A percentile compares a stretch with the other conserved stretches of the same genome.
phyloP scores from a whole-genome alignment of 192 early-diverging fungal species.

The Coemansia interrupta region DNA sequence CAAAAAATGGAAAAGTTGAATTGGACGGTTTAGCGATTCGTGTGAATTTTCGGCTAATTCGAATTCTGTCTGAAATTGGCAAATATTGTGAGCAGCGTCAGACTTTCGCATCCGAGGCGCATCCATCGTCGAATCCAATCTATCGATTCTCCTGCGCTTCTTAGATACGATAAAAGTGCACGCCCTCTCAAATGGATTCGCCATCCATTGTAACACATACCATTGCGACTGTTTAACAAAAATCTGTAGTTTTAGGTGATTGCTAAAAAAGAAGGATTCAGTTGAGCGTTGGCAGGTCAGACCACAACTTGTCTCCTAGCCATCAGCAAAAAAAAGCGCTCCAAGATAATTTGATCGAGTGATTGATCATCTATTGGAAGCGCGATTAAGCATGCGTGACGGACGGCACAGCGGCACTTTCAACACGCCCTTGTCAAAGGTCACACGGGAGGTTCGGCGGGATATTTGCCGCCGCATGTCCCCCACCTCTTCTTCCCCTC shows the following conservation, averaged over 20 bases:
- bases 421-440: no score
- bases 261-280: neutral
- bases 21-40: neutral
- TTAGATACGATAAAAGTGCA: neutral
- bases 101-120: neutral
- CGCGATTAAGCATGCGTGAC: no score
- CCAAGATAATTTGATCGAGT: no score
- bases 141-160: no score
- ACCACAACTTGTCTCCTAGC: no score
- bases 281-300: no score
- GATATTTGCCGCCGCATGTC: neutral
- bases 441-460: no score
- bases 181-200: neutral
- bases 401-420: no score
- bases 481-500: neutral
- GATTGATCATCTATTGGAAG: no score
- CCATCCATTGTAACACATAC: neutral
- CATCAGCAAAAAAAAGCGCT: neutral
- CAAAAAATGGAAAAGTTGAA: constrained; percentile 4
- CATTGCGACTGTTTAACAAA: constrained; percentile 7
- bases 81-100: no score
- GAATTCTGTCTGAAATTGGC: neutral
- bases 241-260: neutral
- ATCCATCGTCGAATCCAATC: constrained; percentile 2
- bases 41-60: neutral